Base-by-base conservation (phyloP, 495 filamentous ascomycete species). In the Penicillium arizonense region DNA sequence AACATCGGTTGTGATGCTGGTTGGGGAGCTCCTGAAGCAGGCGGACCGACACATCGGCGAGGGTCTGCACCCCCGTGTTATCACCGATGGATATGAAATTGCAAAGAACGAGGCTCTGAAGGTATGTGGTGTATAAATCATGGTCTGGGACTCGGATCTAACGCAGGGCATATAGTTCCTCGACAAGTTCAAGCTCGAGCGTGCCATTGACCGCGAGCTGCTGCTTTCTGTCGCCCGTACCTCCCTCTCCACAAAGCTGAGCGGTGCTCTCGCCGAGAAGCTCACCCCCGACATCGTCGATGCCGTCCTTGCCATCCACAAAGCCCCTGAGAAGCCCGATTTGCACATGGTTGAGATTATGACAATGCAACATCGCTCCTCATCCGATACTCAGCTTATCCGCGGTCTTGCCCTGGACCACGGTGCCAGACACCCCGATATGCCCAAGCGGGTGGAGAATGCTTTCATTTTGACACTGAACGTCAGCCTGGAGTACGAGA, bases 341-440 rank as follows among this genome's bases (percentile, higher is more conserved):
- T 72, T 99, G 55, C 93, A 97, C 74, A 99, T 99, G 94, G 80
- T 99, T 56, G 94, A 99, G 73, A 97, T 99, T 58, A 97, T 97
- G 95, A 97, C 95, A 67, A 99, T 99, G 94, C 94, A 97, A 70
- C 94, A 99, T 76, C 90, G 93, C 50, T 89, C 88, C 34, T 93
- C 94, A 41, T 88, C 94, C 10, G 94, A 99, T 69, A 99, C 94
- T 23, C 91, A 96, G 63, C 84, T 99, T 37, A 96, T 99, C 64
- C 84, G 87, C 55, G 94, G 94, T 47, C 80, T 99, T 30, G 94
- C 90, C 6, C 76, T 99, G 51, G 94, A 99, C 55, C 94, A 99
- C 70, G 94, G 94, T 58, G 94, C 94, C 4, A 82, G 94, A 64
- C 94, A 99, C 68, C 94, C 94, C 4, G 94, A 99, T 64, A 99